Conservation (phyloP, 257 asterid genomes). For the Solanum pennellii region DNA sequence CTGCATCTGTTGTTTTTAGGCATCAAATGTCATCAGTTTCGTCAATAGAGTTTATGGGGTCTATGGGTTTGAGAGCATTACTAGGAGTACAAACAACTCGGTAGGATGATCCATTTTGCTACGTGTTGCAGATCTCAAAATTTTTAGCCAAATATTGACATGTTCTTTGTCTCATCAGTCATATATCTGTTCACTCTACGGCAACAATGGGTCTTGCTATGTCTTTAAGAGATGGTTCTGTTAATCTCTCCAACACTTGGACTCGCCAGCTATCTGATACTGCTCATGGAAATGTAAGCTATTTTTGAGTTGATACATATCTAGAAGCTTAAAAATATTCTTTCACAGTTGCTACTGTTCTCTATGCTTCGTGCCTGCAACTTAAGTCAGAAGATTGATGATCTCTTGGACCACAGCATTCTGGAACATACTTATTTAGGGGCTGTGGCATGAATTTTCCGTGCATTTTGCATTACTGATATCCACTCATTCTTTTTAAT, state of each 20-base stretch:
- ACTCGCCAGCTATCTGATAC: slow-evolving; percentile 77
- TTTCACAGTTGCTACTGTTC: not conserved
- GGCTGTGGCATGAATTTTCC: not conserved
- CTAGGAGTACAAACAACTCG: slow-evolving; percentile 69
- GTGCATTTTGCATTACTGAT: not conserved
- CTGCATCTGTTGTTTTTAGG: slow-evolving; percentile 61
- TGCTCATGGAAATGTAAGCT: slow-evolving; percentile 61
- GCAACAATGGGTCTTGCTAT: slow-evolving; percentile 70
- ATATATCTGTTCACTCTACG: slow-evolving; percentile 70
- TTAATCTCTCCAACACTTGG: slow-evolving; percentile 88
- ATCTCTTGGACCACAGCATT: not conserved
- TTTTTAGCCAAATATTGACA: not conserved
- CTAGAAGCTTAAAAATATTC: not conserved
- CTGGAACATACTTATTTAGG: not conserved
- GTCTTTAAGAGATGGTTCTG: slow-evolving; percentile 84
- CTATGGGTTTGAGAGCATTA: slow-evolving; percentile 74
- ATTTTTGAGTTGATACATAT: not conserved
- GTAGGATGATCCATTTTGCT: slow-evolving; percentile 26
- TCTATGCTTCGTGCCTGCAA: not conserved
- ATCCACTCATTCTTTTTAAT: not conserved
- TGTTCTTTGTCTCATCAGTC: slow-evolving; percentile 34
- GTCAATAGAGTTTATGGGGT: slow-evolving; percentile 63
- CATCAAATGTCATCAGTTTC: slow-evolving; percentile 71
- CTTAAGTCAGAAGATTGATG: not conserved
- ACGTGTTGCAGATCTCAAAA: not conserved